Evolutionary conservation across 2,329 filamentous ascomycete genomes (phyloP).

Genomic region (Celoporthe dispersa): DNA sequence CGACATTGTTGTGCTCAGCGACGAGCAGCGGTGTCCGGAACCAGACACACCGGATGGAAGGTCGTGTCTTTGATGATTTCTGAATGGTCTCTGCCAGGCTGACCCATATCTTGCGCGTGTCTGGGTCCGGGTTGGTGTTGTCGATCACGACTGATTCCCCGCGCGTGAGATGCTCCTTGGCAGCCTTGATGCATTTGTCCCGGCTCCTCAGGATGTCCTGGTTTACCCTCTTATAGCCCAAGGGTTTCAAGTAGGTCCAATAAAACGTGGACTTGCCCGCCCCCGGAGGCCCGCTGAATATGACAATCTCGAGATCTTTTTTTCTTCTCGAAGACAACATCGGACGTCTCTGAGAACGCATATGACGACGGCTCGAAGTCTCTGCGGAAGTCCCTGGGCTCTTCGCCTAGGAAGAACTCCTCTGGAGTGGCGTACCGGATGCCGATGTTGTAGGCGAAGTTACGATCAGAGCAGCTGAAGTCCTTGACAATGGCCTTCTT

Average conservation of each 20-base stretch:
- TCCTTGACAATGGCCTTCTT: conserved; percentile 50
- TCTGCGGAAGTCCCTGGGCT: conserved; percentile 67
- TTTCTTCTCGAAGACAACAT: conserved; percentile 60
- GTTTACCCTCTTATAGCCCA: conserved; percentile 85
- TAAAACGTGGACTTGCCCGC: conserved; percentile 93
- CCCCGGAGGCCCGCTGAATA: conserved; percentile 88
- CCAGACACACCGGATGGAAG: conserved; percentile 84
- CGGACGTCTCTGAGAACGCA: conserved; percentile 40
- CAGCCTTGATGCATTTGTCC: conserved; percentile 73
- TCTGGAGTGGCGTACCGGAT: conserved; percentile 85
- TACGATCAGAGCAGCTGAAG: conserved; percentile 71
- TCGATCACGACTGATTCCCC: conserved; percentile 79
- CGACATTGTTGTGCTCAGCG: conserved; percentile 84
- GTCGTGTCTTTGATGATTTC: conserved; percentile 53
- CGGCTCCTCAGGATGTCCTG: conserved; percentile 81
- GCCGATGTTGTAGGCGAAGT: conserved; percentile 85
- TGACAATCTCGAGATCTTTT: conserved; percentile 73
- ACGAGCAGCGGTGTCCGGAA: conserved; percentile 75
- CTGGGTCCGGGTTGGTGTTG: conserved; percentile 89
- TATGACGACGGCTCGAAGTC: conserved; percentile 72
- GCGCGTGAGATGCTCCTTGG: conserved; percentile 65
- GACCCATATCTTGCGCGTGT: conserved; percentile 79
- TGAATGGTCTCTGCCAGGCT: conserved; percentile 61
- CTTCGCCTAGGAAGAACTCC: conserved; percentile 80
- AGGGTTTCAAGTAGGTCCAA: conserved; percentile 74